Evolutionary conservation across 2,329 filamentous ascomycete genomes (phyloP).

Genomic region (Phaeophleospora eucalypticola): DNA sequence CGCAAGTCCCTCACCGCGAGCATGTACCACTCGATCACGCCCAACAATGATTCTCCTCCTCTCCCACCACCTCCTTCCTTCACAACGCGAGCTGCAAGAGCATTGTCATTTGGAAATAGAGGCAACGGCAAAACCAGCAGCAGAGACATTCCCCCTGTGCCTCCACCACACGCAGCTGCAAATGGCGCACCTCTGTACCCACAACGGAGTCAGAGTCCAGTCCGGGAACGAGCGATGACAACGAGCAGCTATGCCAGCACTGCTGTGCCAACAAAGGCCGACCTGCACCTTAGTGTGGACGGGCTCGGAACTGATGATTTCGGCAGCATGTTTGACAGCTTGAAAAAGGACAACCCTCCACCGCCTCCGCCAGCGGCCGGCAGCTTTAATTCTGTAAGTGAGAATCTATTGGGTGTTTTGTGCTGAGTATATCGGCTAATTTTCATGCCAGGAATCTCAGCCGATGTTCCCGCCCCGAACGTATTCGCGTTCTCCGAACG

Average conservation of each 20-base stretch:
- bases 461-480: conserved; percentile 33
- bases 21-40: conserved; percentile 41
- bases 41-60: conserved; percentile 33
- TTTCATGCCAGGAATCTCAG: conserved; percentile 28
- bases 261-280: conserved; percentile 30
- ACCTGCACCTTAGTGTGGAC: conserved; percentile 26
- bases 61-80: conserved; percentile 35
- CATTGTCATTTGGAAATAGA: conserved; percentile 51
- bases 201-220: conserved; percentile 18
- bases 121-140: conserved; percentile 12
- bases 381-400: conserved; percentile 19
- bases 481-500: conserved; percentile 29
- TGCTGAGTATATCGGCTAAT: conserved; percentile 3
- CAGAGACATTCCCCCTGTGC: conserved; percentile 19
- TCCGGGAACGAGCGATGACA: conserved; percentile 41
- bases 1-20: conserved; percentile 35
- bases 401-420: not conserved
- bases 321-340: conserved; percentile 35
- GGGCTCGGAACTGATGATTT: conserved; percentile 34
- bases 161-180: conserved; percentile 11
- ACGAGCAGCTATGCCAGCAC: conserved; percentile 39
- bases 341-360: conserved; percentile 23
- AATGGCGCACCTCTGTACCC: conserved; percentile 3
- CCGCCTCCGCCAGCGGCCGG: conserved; percentile 19
- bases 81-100: conserved; percentile 43